Base-by-base conservation (phyloP, 495 filamentous ascomycete genomes). In the Tuber melanosporum region DNA sequence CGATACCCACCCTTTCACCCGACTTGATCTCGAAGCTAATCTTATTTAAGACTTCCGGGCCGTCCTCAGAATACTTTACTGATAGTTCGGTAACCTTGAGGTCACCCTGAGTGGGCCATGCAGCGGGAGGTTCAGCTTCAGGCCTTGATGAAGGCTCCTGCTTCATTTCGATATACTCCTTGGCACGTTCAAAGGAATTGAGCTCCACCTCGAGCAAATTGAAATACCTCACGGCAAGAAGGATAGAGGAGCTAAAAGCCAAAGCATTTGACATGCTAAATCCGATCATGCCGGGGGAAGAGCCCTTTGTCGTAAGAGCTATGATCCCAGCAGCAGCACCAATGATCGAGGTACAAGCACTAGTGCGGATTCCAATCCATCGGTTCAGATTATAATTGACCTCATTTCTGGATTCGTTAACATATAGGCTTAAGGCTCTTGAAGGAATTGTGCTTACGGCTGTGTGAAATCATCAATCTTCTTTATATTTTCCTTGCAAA, bases 111-210 rank as follows among this genome's bases (percentile, higher is more conserved):
- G 83, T 83, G 8, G 87, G 87, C 86, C 87, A 88, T 4, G 83
- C 83, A 44, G 84, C 84, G 9, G 86, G 81, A 14, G 80, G 80
- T 62, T 82, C 72, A 47, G 80, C 77, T 46, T 81, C 78, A 32
- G 72, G 36, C 26, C 73, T 85, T 85, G 75, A 39, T 19, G 70
- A 41, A 62, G 62, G 66, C 79, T 89, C 88, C 73, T 84, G 85
- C 46, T 86, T 85, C 42, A 88, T 82, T 26, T 85, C 82, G 36
- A 88, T 84, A 76, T 89, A 89, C 79, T 89, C 87, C 41, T 87
- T 81, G 32, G 88, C 85, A 19, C 88, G 84, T 77, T 89, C 86
- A 10, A 77, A 79, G 36, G 74, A 80, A 49, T 80, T 81, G 32
- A 81, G 74, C 26, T 77, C 79, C 47, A 81, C 66, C 70, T 81